Evolutionary conservation across 2,329 filamentous ascomycete species (phyloP).

Genomic region (Myriangium duriaei): DNA sequence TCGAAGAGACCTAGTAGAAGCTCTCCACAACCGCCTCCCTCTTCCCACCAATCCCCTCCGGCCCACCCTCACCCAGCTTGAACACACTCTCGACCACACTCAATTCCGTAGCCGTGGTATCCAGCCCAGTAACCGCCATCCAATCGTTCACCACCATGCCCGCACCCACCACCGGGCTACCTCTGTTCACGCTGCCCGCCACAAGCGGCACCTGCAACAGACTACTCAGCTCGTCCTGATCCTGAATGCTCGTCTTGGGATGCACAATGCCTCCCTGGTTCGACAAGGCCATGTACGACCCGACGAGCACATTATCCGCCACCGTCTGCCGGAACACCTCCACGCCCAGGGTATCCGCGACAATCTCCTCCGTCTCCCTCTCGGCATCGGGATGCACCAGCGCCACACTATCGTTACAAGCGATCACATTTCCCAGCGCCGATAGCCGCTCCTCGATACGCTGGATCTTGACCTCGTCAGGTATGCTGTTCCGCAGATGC

Average conservation of each 20-base stretch:
- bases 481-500: constrained; percentile 88
- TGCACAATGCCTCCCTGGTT: constrained; percentile 97
- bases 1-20: constrained; percentile 97
- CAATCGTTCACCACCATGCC: constrained; percentile 97
- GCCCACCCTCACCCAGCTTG: constrained; percentile 67
- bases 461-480: constrained; percentile 85
- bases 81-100: constrained; percentile 96
- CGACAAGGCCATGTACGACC: constrained; percentile 89
- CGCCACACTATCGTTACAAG: constrained; percentile 90
- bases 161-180: constrained; percentile 86
- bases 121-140: constrained; percentile 75
- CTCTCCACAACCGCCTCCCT: constrained; percentile 99
- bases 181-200: constrained; percentile 85
- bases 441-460: constrained; percentile 95
- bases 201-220: constrained; percentile 92
- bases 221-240: constrained; percentile 92
- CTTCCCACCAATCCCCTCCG: constrained; percentile 50
- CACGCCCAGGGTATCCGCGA: constrained; percentile 82
- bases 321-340: constrained; percentile 91
- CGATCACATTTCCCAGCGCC: constrained; percentile 93
- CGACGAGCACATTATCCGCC: constrained; percentile 91
- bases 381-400: constrained; percentile 93
- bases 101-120: constrained; percentile 94
- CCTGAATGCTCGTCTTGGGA: constrained; percentile 91
- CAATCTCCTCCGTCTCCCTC: constrained; percentile 96